phyloP scores from a whole-genome alignment of 2,329 filamentous ascomycete genomes.

The Diaporthe nobilis region DNA sequence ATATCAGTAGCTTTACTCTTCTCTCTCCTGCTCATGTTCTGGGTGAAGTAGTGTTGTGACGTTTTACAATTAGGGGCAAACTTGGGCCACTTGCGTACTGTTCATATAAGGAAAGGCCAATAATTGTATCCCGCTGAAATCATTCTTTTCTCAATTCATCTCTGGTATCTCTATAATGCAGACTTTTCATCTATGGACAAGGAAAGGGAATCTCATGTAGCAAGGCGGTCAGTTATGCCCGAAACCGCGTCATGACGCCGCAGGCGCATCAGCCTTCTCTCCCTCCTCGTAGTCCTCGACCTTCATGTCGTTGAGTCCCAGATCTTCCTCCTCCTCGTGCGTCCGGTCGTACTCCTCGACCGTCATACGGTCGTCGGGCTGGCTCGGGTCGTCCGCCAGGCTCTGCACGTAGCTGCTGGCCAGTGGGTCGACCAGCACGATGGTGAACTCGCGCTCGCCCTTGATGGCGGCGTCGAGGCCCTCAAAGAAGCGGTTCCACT shows the following conservation, averaged over 20 bases:
- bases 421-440: slow-evolving; percentile 88
- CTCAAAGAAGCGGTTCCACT: slow-evolving; percentile 87
- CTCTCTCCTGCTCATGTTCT: background rate
- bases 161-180: slow-evolving; percentile 40
- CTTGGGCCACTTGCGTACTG: background rate
- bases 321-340: slow-evolving; percentile 91
- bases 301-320: slow-evolving; percentile 94
- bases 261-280: slow-evolving; percentile 47
- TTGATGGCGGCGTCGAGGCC: slow-evolving; percentile 83
- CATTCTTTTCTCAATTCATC: slow-evolving; percentile 8
- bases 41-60: background rate
- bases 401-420: slow-evolving; percentile 96
- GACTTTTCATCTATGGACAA: background rate
- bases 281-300: slow-evolving; percentile 81
- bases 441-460: slow-evolving; percentile 84
- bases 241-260: slow-evolving; percentile 33
- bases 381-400: slow-evolving; percentile 79
- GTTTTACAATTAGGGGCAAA: background rate
- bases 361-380: slow-evolving; percentile 83
- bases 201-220: background rate
- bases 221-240: background rate
- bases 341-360: slow-evolving; percentile 89
- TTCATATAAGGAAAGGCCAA: background rate
- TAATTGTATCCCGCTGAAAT: background rate
- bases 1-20: background rate